Conservation (phyloP, 2,329 filamentous ascomycete species). For the Cladorrhinum sp. region DNA sequence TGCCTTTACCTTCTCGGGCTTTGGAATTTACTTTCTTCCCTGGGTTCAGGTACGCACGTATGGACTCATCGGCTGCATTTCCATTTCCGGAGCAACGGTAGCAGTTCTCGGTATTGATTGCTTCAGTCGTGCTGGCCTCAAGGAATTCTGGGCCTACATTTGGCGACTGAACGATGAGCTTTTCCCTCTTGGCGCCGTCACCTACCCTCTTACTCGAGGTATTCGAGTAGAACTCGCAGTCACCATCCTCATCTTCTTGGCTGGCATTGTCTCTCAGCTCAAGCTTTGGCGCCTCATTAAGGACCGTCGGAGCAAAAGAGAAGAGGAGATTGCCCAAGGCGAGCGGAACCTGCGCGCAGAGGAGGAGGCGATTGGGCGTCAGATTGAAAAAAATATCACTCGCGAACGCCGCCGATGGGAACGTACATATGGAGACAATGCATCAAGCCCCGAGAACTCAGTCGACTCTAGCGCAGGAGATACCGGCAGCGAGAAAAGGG, state of each 20-base stretch:
- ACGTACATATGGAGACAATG: slow-evolving; percentile 65
- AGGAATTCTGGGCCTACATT: slow-evolving; percentile 94
- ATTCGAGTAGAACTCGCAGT: slow-evolving; percentile 82
- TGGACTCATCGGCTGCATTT: slow-evolving; percentile 70
- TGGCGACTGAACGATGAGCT: slow-evolving; percentile 78
- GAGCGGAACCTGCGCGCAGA: slow-evolving; percentile 56
- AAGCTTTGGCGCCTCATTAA: slow-evolving; percentile 81
- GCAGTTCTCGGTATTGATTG: slow-evolving; percentile 85
- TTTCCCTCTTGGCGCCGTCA: slow-evolving; percentile 72
- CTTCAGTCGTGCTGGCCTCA: slow-evolving; percentile 82
- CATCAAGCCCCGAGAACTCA: slow-evolving; percentile 34
- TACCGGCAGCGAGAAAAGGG: slow-evolving; percentile 45
- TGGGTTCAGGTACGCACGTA: slow-evolving; percentile 66
- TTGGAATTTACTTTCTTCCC: slow-evolving; percentile 73
- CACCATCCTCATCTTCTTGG: slow-evolving; percentile 68
- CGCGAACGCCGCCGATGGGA: slow-evolving; percentile 72
- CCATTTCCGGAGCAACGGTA: slow-evolving; percentile 78
- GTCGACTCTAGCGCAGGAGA: slow-evolving; percentile 52
- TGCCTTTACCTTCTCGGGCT: slow-evolving; percentile 64
- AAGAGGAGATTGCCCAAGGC: slow-evolving; percentile 47
- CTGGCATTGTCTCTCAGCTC: slow-evolving; percentile 80
- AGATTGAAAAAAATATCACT: slow-evolving; percentile 60
- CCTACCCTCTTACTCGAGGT: slow-evolving; percentile 81
- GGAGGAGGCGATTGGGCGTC: slow-evolving; percentile 68
- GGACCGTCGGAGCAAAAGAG: slow-evolving; percentile 54